phyloP scores from a whole-genome alignment of 1,139 yeast species.

The Casaregolazyma lundiana region DNA sequence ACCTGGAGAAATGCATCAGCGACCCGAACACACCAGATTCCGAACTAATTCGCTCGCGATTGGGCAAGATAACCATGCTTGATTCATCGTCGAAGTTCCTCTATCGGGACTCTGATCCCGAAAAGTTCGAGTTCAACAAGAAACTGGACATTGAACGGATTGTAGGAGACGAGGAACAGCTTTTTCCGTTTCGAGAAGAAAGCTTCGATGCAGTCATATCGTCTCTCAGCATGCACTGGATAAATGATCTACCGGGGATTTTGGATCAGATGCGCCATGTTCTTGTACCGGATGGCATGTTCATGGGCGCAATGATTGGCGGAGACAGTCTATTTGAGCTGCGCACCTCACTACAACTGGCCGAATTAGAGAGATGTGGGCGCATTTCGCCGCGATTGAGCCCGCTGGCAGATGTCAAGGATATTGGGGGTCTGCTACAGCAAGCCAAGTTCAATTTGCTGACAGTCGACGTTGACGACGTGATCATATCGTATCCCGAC shows the following conservation, averaged over 20 bases:
- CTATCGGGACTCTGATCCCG: slow-evolving; percentile 43
- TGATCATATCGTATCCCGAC: slow-evolving; percentile 78
- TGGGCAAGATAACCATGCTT: slow-evolving; percentile 59
- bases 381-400: slow-evolving; percentile 78
- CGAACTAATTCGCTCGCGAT: slow-evolving; percentile 45
- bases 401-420: slow-evolving; percentile 75
- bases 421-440: slow-evolving; percentile 67
- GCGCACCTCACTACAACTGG: slow-evolving; percentile 73
- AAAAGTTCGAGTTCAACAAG: slow-evolving; percentile 37
- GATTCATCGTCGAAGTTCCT: slow-evolving; percentile 58
- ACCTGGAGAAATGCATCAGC: slow-evolving; percentile 42
- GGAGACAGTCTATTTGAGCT: slow-evolving; percentile 81
- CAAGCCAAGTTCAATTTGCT: slow-evolving; percentile 74
- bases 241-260: slow-evolving; percentile 70
- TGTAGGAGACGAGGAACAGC: slow-evolving; percentile 63
- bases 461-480: slow-evolving; percentile 81
- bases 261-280: slow-evolving; percentile 55
- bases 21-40: slow-evolving; percentile 43
- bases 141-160: slow-evolving; percentile 44
- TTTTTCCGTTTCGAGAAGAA: slow-evolving; percentile 26
- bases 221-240: slow-evolving; percentile 77
- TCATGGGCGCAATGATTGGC: slow-evolving; percentile 78
- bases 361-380: slow-evolving; percentile 74
- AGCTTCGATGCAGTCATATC: slow-evolving; percentile 70
- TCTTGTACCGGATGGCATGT: slow-evolving; percentile 75